Evolutionary conservation across 2,329 filamentous ascomycete species (phyloP).

Genomic region (Penicillium rolfsii): DNA sequence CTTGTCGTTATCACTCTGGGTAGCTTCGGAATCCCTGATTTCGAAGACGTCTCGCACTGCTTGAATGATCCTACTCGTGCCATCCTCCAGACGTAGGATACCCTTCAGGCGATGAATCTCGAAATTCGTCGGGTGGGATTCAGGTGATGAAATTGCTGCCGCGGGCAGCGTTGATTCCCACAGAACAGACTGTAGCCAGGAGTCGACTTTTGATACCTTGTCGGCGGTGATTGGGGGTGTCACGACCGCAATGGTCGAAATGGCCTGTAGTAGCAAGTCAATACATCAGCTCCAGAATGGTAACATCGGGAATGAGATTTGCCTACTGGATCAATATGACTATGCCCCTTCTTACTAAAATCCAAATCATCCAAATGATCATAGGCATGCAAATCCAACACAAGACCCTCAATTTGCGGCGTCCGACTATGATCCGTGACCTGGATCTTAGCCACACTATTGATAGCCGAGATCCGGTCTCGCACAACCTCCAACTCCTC

Average conservation of each 20-base stretch:
- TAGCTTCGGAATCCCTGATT: conserved; percentile 65
- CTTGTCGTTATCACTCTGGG: conserved; percentile 27
- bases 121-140: conserved; percentile 52
- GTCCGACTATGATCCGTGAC: conserved; percentile 79
- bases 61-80: conserved; percentile 76
- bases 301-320: conserved; percentile 4
- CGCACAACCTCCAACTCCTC: conserved; percentile 71
- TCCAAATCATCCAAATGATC: conserved; percentile 76
- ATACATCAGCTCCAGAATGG: background rate
- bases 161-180: conserved; percentile 66
- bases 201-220: conserved; percentile 69
- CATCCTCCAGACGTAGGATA: conserved; percentile 67
- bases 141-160: conserved; percentile 12
- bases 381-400: conserved; percentile 92
- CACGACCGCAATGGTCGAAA: conserved; percentile 77
- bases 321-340: conserved; percentile 82
- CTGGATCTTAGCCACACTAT: conserved; percentile 82
- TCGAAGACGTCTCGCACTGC: conserved; percentile 94
- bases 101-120: conserved; percentile 91
- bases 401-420: conserved; percentile 78
- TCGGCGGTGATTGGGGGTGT: conserved; percentile 62
- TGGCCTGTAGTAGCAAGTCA: conserved; percentile 59
- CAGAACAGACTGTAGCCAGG: conserved; percentile 78
- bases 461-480: conserved; percentile 78
- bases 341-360: conserved; percentile 76